Conservation (phyloP, 2,329 filamentous ascomycete species). For the Fusarium redolens region DNA sequence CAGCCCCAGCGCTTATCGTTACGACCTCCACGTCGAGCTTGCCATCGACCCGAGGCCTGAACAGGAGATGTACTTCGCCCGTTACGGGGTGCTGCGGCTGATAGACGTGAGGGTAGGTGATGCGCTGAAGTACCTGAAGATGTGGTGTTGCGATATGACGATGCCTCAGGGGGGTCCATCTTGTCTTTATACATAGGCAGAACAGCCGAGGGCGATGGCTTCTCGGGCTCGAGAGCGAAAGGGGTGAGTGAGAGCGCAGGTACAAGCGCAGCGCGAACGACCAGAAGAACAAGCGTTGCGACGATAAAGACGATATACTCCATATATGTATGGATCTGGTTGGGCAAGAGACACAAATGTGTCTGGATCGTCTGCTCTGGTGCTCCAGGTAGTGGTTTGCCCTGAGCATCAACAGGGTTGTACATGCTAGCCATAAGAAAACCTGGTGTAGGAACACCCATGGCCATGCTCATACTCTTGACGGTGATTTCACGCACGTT, state of each 20-base stretch:
- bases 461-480: slow-evolving; percentile 94
- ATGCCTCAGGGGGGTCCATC: slow-evolving; percentile 54
- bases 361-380: slow-evolving; percentile 78
- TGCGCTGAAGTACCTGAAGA: slow-evolving; percentile 43
- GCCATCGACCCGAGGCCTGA: slow-evolving; percentile 38
- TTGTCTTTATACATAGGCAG: slow-evolving; percentile 66
- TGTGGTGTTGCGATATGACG: slow-evolving; percentile 22
- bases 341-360: slow-evolving; percentile 89
- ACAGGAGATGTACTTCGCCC: slow-evolving; percentile 37
- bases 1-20: slow-evolving; percentile 55
- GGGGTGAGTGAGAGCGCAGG: slow-evolving; percentile 64
- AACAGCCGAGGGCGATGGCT: slow-evolving; percentile 33
- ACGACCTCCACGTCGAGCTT: slow-evolving; percentile 44
- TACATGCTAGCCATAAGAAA: slow-evolving; percentile 91
- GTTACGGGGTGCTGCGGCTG: slow-evolving; percentile 35
- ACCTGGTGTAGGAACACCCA: slow-evolving; percentile 90
- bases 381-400: slow-evolving; percentile 58
- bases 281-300: slow-evolving; percentile 61
- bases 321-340: slow-evolving; percentile 86
- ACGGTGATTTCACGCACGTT: slow-evolving; percentile 87
- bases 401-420: slow-evolving; percentile 81
- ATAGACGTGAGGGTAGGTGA: slow-evolving; percentile 39
- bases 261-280: slow-evolving; percentile 66
- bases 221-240: slow-evolving; percentile 62
- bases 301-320: slow-evolving; percentile 76